Evolutionary conservation across 768 basidiomycete genomes (phyloP), one percentile per base, ranked within the genome.

Genomic region (Agrocybe praecox): DNA sequence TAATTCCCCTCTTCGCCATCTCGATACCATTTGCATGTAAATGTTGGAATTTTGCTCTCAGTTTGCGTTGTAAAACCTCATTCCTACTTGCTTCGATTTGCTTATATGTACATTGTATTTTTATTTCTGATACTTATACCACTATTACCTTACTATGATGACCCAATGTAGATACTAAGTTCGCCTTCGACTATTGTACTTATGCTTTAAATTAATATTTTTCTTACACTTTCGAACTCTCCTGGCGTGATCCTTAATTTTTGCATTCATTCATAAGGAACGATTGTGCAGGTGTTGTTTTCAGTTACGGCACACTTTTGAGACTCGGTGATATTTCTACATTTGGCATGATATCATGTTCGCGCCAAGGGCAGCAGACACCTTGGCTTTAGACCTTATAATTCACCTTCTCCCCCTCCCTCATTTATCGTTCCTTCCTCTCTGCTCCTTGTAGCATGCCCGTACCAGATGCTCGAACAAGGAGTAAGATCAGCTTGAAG

Each of bases 381-480:
- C 26, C 26, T 29, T 29, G 46, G 19, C 48, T 26, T 46, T 45
- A 22, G 33, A 26, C 46, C 29, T 23, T 49, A 36, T 36, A 53
- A 33, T 36, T 22, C 29, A n/a, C 23, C 24, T 45, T 34, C 34
- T 59, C 36, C 24, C 54, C 44, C 55, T 17, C 48, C 21, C 46
- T 22, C 32, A 49, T 23, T 42, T 34, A 18, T 22, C 33, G 26
- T 42, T 48, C 18, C 46, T 53, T 52, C 19, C 43, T 44, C 56
- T 57, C 51, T 56, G 53, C 48, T 53, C 42, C 53, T 49, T 60
- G 45, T 63, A 74, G 70, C 61, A 86, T 86, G 86, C 79, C 84
- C 71, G 81, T 73, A 53, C 85, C 85, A 67, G 86, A 87, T 82
- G 86, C 85, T 61, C 80, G 82, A 67, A 86, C 83, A 55, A 80